Base-by-base conservation (phyloP, 441 rosid genomes). In the Biscutella laevigata region DNA sequence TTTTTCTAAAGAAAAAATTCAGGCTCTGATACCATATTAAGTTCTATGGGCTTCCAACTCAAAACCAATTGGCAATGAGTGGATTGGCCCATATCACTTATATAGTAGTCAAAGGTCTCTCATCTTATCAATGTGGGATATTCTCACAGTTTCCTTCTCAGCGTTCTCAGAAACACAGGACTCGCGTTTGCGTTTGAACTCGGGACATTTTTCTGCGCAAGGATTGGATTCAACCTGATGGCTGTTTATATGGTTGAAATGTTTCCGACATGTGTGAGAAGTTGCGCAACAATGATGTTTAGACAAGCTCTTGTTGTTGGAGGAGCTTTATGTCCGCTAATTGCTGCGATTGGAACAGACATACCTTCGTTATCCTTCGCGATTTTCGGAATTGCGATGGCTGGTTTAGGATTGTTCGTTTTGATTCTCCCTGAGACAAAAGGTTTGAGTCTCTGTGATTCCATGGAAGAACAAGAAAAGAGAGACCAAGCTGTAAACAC, bases 251-350 rank as follows among this genome's bases (percentile, higher is more conserved):
- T 83, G 5, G 37, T 72, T 5, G 96, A 87, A 70, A 39, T 84
- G 69, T 84, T 87, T 42, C 96, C 90, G 0, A 87, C 95, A 0
- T 64, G 82, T 32, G 86, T 84, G 13, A 71, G 94, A 64, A 84
- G 76, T 68, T 71, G 76, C 0, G 90, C 90, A 0, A 15, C 73
- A 1, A 72, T 90, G 5, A 45, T 82, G 81, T 78, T 68, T 52
- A 66, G 88, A 60, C 88, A 88, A 34, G 83, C 86, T 0, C 34
- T 77, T n/a, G 82, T 88, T 7, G 35, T 82, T 0, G 91, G 91
- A 0, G 88, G 80, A 1, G 73, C 60, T 11, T 55, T 76, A 52
- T 69, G 84, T 42, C 96, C 94, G 1, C 7, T 74, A 9, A 73
- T 87, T 11, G 82, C 80, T 7, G 72, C 82, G 0, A 75, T 71